phyloP scores from a whole-genome alignment of 176 grass and related monocot genomes.

The Microstegium vimineum region DNA sequence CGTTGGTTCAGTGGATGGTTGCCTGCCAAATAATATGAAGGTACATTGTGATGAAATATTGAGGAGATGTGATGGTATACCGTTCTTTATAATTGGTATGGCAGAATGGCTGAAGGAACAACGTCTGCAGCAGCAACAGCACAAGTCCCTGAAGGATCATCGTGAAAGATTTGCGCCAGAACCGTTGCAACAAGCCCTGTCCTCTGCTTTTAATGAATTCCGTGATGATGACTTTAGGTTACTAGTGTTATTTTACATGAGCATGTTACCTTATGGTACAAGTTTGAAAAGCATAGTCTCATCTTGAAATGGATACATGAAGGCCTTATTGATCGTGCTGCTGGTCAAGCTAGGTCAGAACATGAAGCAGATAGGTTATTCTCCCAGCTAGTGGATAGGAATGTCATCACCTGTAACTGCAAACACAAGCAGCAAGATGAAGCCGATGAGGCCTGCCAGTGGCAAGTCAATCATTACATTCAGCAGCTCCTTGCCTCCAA shows the following conservation, averaged over 20 bases:
- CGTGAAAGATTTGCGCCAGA: not conserved
- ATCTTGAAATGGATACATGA: not conserved
- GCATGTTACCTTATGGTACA: not conserved
- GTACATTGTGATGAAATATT: not conserved
- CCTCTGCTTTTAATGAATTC: not conserved
- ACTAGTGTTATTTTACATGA: not conserved
- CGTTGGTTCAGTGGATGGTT: not conserved
- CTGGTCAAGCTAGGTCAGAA: too few relatives aligned
- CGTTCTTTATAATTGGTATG: not conserved
- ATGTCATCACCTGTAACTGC: not conserved
- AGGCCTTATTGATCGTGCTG: not conserved
- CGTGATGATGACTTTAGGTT: not conserved
- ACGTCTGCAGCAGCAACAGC: too few relatives aligned
- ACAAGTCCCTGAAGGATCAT: too few relatives aligned
- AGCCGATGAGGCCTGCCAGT: not conserved
- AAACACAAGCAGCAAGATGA: not conserved
- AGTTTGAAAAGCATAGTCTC: not conserved
- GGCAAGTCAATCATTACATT: not conserved
- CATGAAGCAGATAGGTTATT: not conserved
- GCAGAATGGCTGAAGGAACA: not conserved
- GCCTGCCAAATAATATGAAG: not conserved
- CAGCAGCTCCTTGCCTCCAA: not conserved
- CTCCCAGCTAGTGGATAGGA: not conserved
- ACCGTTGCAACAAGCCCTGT: not conserved
- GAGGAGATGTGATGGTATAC: conserved; percentile 17